These are phyloP conservation scores for Begonia masoniana DNA, from an alignment of 306 rosid species.

Conservation along the genomic window DNA sequence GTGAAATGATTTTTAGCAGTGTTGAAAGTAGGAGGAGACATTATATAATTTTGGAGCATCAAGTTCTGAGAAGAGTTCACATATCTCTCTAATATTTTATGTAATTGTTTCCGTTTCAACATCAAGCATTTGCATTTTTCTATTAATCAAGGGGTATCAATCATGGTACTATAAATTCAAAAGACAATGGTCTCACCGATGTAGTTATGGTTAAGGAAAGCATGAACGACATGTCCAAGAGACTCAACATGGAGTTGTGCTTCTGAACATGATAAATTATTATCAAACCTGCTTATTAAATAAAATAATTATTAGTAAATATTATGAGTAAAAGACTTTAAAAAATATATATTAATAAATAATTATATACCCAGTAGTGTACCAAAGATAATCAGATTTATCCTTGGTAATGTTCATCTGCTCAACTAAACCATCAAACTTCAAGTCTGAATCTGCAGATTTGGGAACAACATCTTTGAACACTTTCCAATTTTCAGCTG, in stretches of 20 bases:
- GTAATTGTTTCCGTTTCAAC: too few relatives aligned
- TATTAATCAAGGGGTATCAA: too few relatives aligned
- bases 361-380: conserved; percentile 21
- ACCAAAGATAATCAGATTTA: conserved; percentile 38
- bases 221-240: conserved; percentile 57
- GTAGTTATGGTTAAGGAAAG: conserved; percentile 44
- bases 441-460: conserved; percentile 8
- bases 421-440: conserved; percentile 13
- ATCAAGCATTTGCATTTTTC: too few relatives aligned
- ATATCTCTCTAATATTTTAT: too few relatives aligned
- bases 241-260: conserved; percentile 38
- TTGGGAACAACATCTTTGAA: conserved; percentile 18
- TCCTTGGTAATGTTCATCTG: conserved; percentile 24
- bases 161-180: too few relatives aligned
- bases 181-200: conserved; percentile 25
- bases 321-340: neutral
- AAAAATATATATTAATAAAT: neutral
- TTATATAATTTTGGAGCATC: too few relatives aligned
- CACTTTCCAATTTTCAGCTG: conserved; percentile 18
- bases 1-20: too few relatives aligned
- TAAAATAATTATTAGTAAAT: neutral
- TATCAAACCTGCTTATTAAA: conserved; percentile 15
- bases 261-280: conserved; percentile 16
- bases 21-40: too few relatives aligned
- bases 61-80: too few relatives aligned